phyloP scores from a whole-genome alignment of 768 basidiomycete species.

The Naganishia antarctica region DNA sequence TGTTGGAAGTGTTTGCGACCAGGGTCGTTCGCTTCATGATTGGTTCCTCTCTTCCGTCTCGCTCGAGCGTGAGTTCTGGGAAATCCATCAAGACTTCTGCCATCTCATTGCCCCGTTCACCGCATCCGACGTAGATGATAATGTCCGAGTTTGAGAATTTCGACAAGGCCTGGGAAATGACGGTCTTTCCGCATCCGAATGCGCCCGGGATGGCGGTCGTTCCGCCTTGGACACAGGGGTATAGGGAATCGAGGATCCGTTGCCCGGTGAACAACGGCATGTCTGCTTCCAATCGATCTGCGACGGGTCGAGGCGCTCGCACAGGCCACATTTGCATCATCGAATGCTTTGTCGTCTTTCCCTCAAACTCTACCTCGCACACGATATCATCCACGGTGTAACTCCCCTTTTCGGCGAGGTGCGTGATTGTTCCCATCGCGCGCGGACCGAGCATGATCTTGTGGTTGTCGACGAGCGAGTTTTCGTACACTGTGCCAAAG shows the following conservation, averaged over 20 bases:
- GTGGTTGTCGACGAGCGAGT: conserved; percentile 91
- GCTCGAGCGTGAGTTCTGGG: conserved; percentile 88
- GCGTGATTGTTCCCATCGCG: conserved; percentile 88
- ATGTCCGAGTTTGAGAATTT: conserved; percentile 99
- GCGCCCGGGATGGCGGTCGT: conserved; percentile 77
- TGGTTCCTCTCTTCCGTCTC: conserved; percentile 85
- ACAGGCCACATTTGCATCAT: conserved; percentile 99
- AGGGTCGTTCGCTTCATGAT: conserved; percentile 99
- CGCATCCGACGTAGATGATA: conserved; percentile 97
- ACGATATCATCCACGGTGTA: conserved; percentile 90
- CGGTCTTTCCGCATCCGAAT: conserved; percentile 83
- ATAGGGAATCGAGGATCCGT: conserved; percentile 90
- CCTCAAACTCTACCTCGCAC: conserved; percentile 94
- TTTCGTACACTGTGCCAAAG: conserved; percentile 92
- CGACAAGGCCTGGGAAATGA: conserved; percentile 66
- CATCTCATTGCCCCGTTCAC: conserved; percentile 63
- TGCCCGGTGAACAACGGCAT: conserved; percentile 91
- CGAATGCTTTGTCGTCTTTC: conserved; percentile 83
- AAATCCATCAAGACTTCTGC: conserved; percentile 97
- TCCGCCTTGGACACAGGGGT: conserved; percentile 65
- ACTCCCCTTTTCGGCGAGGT: conserved; percentile 87
- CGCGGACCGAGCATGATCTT: conserved; percentile 95
- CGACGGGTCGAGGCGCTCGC: conserved; percentile 87
- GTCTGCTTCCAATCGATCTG: conserved; percentile 92
- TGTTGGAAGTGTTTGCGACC: conserved; percentile 98